These are phyloP conservation scores for Chalaropsis ovoidea DNA, from an alignment of 2,329 filamentous ascomycete species.

Conservation along the genomic window DNA sequence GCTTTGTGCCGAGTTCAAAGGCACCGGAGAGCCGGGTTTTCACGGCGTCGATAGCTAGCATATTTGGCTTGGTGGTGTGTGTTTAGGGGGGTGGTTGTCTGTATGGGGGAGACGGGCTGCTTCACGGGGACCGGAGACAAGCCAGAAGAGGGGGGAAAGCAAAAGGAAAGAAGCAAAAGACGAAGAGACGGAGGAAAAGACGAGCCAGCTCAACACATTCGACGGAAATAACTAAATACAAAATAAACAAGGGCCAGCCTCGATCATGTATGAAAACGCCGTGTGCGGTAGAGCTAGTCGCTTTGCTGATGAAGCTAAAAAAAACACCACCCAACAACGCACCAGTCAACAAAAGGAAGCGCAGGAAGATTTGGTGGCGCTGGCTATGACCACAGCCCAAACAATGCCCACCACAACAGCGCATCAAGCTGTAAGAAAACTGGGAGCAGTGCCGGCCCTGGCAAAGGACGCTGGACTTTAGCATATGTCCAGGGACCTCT, in stretches of 20 bases:
- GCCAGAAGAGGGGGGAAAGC: too few species aligned
- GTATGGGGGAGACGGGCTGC: not conserved
- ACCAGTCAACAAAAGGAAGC: conserved; percentile 7
- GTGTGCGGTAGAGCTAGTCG: not conserved
- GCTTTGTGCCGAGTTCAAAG: conserved; percentile 36
- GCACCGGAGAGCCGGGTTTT: conserved; percentile 21
- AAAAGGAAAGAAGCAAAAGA: not conserved
- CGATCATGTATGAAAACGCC: not conserved
- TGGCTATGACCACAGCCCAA: not conserved
- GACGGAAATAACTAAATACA: not conserved
- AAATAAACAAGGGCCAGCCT: not conserved
- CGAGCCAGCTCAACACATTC: not conserved
- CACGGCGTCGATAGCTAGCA: not conserved
- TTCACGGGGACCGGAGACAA: not conserved
- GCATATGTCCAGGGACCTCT: too few species aligned
- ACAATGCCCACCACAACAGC: not conserved
- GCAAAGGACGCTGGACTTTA: too few species aligned
- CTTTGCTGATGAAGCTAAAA: not conserved
- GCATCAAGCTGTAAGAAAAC: too few species aligned
- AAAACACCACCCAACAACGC: not conserved
- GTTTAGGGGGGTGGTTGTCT: not conserved
- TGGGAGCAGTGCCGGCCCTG: too few species aligned
- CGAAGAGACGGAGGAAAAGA: not conserved
- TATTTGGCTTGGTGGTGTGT: not conserved
- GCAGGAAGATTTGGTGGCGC: not conserved